Base-by-base conservation (phyloP, 192 early-diverging fungal species). In the Podila horticola region DNA sequence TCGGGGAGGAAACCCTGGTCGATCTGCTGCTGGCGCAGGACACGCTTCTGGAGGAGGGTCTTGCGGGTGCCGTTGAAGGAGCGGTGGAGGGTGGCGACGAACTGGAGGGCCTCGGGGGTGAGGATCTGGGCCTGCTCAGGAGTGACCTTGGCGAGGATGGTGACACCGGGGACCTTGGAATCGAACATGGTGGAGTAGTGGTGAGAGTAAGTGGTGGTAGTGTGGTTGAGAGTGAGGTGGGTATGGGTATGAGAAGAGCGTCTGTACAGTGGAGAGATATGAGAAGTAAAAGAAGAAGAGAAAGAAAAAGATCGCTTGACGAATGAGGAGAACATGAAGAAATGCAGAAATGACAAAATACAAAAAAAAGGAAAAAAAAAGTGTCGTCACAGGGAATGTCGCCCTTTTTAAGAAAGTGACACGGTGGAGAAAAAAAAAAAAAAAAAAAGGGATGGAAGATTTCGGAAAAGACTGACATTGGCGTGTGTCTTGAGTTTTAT, bases 41-140 rank as follows among this genome's bases (percentile, higher is more conserved):
- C 88, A 67, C 97, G 94, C n/a, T 84, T 84, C 64, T 91, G 87
- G 20, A 98, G 86, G 38, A 98, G 90, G 36, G 87, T 84, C 88
- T 95, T 95, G 72, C 97, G 94, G 52, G 93, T 94, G 34, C 83
- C 82, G 83, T 98, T 97, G 90, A 97, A 97, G 65, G 91, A 84
- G 36, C 95, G 88, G 74, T 98, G 95, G 59, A 98, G 89, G 61
- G 91, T 94, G 69, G 95, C 95, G 36, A 97, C 82, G 77, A 99
- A 97, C 61, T 90, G 73, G 61, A 96, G 90, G n/a, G 96, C 95
- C 72, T 90, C 91, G 34, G 90, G 87, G 13, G 93, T 89, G 64
- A 99, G 92, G 74, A 97, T 95, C 76, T 94, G 88, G 58, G 85
- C 79, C 31, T 95, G 89, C 57, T 79, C 36, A 57, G 84, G 85